These are phyloP conservation scores for Boletellus deceptivus DNA, from an alignment of 1,284 basidiomycete species.

Conservation along the genomic window DNA sequence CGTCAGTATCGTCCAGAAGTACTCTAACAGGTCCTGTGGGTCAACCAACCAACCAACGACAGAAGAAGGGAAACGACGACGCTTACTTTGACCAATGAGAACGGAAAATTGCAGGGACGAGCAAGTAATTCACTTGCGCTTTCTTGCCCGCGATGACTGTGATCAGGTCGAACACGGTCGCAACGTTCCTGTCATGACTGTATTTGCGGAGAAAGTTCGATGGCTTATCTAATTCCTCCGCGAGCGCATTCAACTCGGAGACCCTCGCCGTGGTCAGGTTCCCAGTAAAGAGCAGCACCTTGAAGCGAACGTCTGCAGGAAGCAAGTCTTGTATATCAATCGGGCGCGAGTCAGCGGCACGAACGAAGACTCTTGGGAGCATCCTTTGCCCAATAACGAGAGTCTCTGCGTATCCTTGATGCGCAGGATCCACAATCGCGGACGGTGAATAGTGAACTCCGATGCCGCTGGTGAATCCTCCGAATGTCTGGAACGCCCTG, in stretches of 20 bases:
- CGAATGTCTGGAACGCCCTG: constrained; percentile 59
- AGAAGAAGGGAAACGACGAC: background rate
- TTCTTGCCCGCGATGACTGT: constrained; percentile 50
- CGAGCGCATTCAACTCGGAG: constrained; percentile 41
- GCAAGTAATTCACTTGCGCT: constrained; percentile 45
- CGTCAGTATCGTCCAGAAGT: constrained; percentile 35
- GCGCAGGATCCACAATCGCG: constrained; percentile 42
- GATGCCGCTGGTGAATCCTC: constrained; percentile 61
- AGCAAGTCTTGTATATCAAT: constrained; percentile 69
- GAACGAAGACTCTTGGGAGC: constrained; percentile 56
- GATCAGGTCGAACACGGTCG: constrained; percentile 52
- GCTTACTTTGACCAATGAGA: constrained; percentile 66
- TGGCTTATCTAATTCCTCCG: constrained; percentile 41
- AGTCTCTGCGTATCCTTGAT: constrained; percentile 43
- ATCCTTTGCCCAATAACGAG: constrained; percentile 61
- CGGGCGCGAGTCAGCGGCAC: constrained; percentile 62
- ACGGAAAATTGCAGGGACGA: constrained; percentile 50
- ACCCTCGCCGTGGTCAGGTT: constrained; percentile 44
- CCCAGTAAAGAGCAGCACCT: constrained; percentile 68
- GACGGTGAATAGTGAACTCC: constrained; percentile 63
- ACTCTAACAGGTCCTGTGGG: constrained; percentile 6
- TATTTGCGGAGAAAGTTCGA: constrained; percentile 40
- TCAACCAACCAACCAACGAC: constrained; percentile 2
- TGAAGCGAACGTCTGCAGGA: constrained; percentile 70
- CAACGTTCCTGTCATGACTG: constrained; percentile 25